These are phyloP conservation scores for Gastrodia elata DNA, from an alignment of 106 monocot genomes.

Conservation along the genomic window DNA sequence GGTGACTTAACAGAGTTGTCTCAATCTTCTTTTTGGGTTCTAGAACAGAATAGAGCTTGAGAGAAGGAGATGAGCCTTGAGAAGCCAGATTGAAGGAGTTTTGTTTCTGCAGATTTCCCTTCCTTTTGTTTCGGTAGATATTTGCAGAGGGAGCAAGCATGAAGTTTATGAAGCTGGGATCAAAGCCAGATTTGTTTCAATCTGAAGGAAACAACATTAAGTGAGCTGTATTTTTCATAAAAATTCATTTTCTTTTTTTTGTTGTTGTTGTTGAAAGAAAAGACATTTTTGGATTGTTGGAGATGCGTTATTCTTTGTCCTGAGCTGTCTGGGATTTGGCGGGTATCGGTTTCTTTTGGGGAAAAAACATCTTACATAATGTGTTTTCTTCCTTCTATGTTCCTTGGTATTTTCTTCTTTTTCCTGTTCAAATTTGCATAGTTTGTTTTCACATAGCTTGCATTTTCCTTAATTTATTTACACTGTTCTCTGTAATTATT, in stretches of 20 bases:
- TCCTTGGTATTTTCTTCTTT: neutral
- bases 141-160: constrained; percentile 19
- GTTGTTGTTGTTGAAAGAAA: neutral
- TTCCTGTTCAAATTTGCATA: neutral
- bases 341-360: neutral
- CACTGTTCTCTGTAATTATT: neutral
- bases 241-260: neutral
- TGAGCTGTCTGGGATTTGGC: constrained; percentile 1
- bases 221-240: constrained; percentile 9
- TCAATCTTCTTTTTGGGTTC: neutral
- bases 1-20: neutral
- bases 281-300: neutral
- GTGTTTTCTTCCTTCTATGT: neutral
- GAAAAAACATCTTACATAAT: neutral
- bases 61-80: neutral
- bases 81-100: constrained; percentile 9
- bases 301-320: neutral
- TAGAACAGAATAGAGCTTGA: constrained; percentile 9
- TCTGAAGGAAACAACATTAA: constrained; percentile 40
- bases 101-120: constrained; percentile 1
- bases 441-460: too few relatives aligned
- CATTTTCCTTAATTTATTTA: neutral
- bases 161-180: constrained; percentile 85
- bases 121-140: neutral
- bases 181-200: constrained; percentile 62